Evolutionary conservation across 2,329 filamentous ascomycete genomes (phyloP), one percentile per base, ranked within the genome.

Genomic region (Acephala macrosclerotiorum): DNA sequence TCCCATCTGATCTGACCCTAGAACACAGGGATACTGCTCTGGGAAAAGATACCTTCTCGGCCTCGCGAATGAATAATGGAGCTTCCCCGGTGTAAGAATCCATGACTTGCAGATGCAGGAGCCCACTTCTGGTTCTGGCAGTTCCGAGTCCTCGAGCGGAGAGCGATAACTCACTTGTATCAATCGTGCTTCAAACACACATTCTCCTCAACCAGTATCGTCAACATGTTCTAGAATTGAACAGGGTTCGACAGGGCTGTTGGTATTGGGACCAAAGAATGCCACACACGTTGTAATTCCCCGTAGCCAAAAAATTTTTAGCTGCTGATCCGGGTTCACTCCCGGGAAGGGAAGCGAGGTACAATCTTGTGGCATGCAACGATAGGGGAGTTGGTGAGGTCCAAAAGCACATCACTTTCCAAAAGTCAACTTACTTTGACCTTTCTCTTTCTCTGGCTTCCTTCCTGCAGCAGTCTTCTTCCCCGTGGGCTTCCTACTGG

Each of bases 371-470:
- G 73, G 70, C 74, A 74, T 64, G 25, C 68, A 58, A 55, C 58
- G 58, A 72, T 74, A 73, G 72, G 71, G 53, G 61, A 60, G 61
- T 64, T 22, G 64, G 51, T 59, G 58, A 65, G 61, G 36, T 49
- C 35, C 53, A 22, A 42, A 53, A 40, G 47, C 38, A 60, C 53
- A 35, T 57, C 40, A 45, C 26, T 53, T 40, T 64, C 74, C 73
- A 80, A 90, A 90, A 49, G 81, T 84, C 75, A 90, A 79, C 75
- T 81, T 87, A 69, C 83, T 87, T 74, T 90, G 87, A 16, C 87
- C 87, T 67, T 84, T 85, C 75, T 89, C 87, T 58, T 84, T 85
- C 75, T 89, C 87, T 58, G 71, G 63, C 61, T 68, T 72, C 20
- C 64, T 68, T 38, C 66, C 68, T 61, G 68, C 66, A 42, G 49